phyloP scores from a whole-genome alignment of 352 stramenopile species.

The Phytopythium montanum region DNA sequence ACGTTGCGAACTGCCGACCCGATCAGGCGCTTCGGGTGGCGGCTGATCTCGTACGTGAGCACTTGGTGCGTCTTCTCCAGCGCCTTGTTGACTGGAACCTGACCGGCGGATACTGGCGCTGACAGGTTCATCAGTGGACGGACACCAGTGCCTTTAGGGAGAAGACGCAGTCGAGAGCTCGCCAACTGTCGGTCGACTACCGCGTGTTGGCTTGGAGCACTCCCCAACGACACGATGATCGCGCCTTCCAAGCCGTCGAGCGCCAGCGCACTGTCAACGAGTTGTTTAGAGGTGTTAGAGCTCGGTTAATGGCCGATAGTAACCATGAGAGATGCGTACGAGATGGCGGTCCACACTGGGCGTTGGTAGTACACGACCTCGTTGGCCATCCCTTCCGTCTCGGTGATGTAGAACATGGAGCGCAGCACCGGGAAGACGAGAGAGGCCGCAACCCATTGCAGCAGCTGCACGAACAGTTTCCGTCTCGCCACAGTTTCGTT shows the following conservation, averaged over 20 bases:
- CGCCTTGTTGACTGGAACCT: constrained; percentile 51
- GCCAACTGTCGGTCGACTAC: constrained; percentile 25
- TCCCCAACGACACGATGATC: constrained; percentile 25
- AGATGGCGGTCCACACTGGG: constrained; percentile 62
- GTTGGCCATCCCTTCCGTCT: constrained; percentile 61
- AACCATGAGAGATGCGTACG: constrained; percentile 21
- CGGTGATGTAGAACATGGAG: constrained; percentile 74
- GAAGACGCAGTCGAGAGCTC: constrained; percentile 50
- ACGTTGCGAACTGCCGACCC: constrained; percentile 59
- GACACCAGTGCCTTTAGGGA: constrained; percentile 64
- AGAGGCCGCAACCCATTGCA: constrained; percentile 35
- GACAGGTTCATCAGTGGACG: constrained; percentile 82
- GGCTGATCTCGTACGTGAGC: constrained; percentile 57
- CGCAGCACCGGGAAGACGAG: constrained; percentile 60
- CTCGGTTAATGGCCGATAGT: no score
- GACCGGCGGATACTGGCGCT: constrained; percentile 16
- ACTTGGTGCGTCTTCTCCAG: constrained; percentile 59
- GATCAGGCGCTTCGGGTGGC: constrained; percentile 43
- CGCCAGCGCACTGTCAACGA: constrained; percentile 18
- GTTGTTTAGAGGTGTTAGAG: neutral
- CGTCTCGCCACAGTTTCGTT: constrained; percentile 50
- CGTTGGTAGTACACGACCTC: constrained; percentile 68
- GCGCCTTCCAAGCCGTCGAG: constrained; percentile 41
- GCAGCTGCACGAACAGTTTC: constrained; percentile 32
- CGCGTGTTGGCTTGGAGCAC: constrained; percentile 8